Conservation (phyloP, 345 rosid species). For the Murraya paniculata region DNA sequence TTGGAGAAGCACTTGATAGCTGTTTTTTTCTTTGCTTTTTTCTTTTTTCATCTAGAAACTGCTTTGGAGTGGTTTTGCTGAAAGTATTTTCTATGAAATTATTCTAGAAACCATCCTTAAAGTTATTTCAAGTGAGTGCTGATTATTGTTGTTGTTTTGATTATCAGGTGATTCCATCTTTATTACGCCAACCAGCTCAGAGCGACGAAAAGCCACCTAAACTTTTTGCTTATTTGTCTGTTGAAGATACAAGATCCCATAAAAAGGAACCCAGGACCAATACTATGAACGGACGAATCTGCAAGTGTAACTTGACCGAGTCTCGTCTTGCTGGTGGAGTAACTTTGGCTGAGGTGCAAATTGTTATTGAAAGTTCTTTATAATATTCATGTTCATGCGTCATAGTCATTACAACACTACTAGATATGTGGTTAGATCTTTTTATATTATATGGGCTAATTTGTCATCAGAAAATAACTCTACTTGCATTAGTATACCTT, state of each 20-base stretch:
- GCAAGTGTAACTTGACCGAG: slow-evolving; percentile 69
- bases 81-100: neutral
- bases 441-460: neutral
- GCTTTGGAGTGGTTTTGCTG: neutral
- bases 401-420: neutral
- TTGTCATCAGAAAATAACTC: neutral
- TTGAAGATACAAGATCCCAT: slow-evolving; percentile 31
- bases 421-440: neutral
- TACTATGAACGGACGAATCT: slow-evolving; percentile 49
- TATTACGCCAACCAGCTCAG: slow-evolving; percentile 38
- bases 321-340: slow-evolving; percentile 57
- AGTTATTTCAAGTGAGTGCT: neutral
- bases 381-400: neutral
- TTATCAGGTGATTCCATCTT: slow-evolving; percentile 79
- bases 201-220: slow-evolving; percentile 30
- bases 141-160: slow-evolving; percentile 11
- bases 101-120: neutral
- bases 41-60: neutral
- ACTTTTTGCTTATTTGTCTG: slow-evolving; percentile 67
- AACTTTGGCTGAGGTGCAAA: slow-evolving; percentile 65
- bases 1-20: neutral
- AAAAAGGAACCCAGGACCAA: slow-evolving; percentile 5
- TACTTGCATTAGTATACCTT: neutral
- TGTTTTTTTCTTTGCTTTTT: no score
- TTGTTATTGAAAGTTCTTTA: neutral